These are phyloP conservation scores for Emericellopsis cladophorae DNA, from an alignment of 2,329 filamentous ascomycete genomes.

Conservation along the genomic window DNA sequence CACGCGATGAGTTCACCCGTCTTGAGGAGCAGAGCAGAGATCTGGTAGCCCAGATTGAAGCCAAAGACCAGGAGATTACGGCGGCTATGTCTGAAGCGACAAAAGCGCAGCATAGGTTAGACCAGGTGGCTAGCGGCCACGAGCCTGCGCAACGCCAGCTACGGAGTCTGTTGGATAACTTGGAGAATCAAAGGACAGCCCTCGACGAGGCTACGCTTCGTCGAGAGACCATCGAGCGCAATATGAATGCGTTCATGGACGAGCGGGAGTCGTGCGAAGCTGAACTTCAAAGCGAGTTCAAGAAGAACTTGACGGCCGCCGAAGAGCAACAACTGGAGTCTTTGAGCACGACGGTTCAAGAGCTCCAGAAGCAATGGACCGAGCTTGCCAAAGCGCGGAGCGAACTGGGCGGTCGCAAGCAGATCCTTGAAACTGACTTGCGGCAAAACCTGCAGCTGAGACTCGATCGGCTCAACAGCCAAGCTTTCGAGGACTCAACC, in stretches of 20 bases:
- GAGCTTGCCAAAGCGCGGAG: conserved; percentile 61
- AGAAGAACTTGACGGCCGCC: conserved; percentile 71
- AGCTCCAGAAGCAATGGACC: conserved; percentile 64
- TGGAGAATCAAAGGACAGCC: conserved; percentile 60
- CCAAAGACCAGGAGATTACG: conserved; percentile 81
- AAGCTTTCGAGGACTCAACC: conserved; percentile 54
- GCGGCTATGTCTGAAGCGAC: conserved; percentile 71
- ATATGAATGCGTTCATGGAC: conserved; percentile 64
- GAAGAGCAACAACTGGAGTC: conserved; percentile 73
- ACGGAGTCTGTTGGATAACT: conserved; percentile 57
- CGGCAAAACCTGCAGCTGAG: conserved; percentile 80
- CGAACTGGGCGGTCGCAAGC: conserved; percentile 70
- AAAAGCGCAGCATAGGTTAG: conserved; percentile 67
- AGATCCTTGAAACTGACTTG: conserved; percentile 73
- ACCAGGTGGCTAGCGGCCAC: conserved; percentile 70
- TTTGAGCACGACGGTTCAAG: conserved; percentile 56
- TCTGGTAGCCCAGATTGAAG: conserved; percentile 58
- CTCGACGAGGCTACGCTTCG: conserved; percentile 55
- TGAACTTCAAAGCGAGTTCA: conserved; percentile 78
- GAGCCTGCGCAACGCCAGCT: conserved; percentile 69
- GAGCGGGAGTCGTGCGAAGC: conserved; percentile 65
- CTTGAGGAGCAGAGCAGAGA: conserved; percentile 50
- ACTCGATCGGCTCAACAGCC: conserved; percentile 72
- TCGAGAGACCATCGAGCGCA: conserved; percentile 58
- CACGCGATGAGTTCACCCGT: conserved; percentile 61